Conservation (phyloP, 495 filamentous ascomycete genomes). For the Podospora comata region DNA sequence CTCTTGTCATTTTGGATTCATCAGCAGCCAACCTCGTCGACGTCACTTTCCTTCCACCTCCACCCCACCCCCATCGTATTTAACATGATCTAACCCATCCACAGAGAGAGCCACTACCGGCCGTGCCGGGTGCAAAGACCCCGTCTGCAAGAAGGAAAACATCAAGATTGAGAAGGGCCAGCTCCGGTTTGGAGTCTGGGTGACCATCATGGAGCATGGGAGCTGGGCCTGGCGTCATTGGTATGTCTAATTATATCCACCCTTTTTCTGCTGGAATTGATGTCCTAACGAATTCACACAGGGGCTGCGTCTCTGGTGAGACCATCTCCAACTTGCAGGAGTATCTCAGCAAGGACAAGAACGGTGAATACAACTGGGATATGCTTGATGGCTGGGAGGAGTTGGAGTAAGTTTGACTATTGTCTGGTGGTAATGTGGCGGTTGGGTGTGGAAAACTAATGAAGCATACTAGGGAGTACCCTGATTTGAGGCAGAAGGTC, state of each 20-base stretch:
- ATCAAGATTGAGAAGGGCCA: constrained; percentile 75
- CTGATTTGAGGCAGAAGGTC: constrained; percentile 61
- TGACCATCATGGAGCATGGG: constrained; percentile 48
- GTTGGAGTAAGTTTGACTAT: constrained; percentile 42
- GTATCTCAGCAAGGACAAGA: constrained; percentile 29
- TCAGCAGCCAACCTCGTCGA: background rate
- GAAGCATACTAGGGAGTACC: constrained; percentile 15
- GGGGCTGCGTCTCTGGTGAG: constrained; percentile 76
- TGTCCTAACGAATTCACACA: constrained; percentile 28
- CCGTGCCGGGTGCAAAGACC: constrained; percentile 67
- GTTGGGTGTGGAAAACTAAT: background rate
- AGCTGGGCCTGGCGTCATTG: constrained; percentile 74
- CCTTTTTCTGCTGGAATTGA: background rate
- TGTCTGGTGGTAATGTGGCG: no score
- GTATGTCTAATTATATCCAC: constrained; percentile 43
- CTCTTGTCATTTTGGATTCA: no score
- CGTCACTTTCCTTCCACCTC: background rate
- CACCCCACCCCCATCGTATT: background rate
- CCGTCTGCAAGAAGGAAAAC: constrained; percentile 59
- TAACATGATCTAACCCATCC: constrained; percentile 19
- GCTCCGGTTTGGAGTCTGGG: constrained; percentile 66
- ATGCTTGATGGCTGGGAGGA: constrained; percentile 71
- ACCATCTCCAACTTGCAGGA: constrained; percentile 57
- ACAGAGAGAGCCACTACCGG: constrained; percentile 58
- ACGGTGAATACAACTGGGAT: constrained; percentile 43